Evolutionary conservation across 257 asterid genomes (phyloP), one percentile per base, ranked within the genome.

Genomic region (Solanum bulbocastanum): DNA sequence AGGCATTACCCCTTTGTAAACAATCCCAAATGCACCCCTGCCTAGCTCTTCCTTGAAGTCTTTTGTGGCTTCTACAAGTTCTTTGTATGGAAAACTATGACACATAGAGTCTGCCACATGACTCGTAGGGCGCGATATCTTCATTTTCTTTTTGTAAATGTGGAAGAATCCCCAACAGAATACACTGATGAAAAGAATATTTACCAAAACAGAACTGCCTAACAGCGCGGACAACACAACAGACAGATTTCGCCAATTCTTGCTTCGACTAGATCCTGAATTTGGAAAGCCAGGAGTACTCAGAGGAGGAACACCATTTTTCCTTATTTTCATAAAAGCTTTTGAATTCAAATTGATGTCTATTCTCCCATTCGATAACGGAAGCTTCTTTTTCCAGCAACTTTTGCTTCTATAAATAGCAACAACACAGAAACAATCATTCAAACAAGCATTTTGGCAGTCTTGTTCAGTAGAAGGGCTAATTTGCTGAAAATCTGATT

Each of bases 1-100:
- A 2, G 52, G 81, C 36, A 89, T 32, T 14, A 37, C 85, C 8
- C 98, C 98, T 90, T 90, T 94, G 82, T 92, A 95, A 2, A 95
- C 98, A 6, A 91, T 87, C 14, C 95, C 95, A 74, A 93, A 95
- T 1, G 98, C 92, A 4, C 97, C 98, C 69, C 94, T 90, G 6
- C 97, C 98, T 39, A 92, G 37, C 75, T 92, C 93, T 83, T 93
- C 92, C 13, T 88, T 86, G 60, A 93, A 93, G 5, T 89, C 92
- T 39, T 84, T 68, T 0, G 94, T 92, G 16, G 94, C 94, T 20
- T 88, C 88, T 35, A 58, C 88, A 3, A 93, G 94, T 39, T 90
- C 94, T 86, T 87, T 88, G 52, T 89, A 92, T 18, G 92, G 87
- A 88, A 91, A 90, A 36, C 88, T 84, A 6, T 90, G 86, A 75